A percentile compares a stretch with the other conserved stretches of the same genome.
Evolutionary conservation across 2,329 filamentous ascomycete species (phyloP).

Genomic region (Myriosclerotinia scirpicola): DNA sequence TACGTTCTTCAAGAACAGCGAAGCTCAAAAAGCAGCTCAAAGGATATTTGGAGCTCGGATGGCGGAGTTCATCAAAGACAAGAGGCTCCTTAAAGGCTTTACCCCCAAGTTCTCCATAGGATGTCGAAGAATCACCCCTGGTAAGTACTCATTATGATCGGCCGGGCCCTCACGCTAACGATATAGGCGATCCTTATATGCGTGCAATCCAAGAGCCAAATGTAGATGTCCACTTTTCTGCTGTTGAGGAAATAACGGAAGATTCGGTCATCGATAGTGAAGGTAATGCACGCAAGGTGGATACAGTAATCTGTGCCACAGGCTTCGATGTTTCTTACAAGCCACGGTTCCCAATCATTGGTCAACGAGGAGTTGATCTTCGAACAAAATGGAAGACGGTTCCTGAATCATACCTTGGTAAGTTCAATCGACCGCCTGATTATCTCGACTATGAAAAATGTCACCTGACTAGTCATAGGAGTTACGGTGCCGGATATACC

Average conservation of each 20-base stretch:
- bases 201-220: conserved; percentile 50
- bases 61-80: conserved; percentile 52
- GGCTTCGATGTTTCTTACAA: conserved; percentile 40
- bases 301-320: conserved; percentile 43
- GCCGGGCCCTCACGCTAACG: conserved; percentile 31
- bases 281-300: conserved; percentile 38
- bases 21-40: conserved; percentile 44
- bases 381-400: conserved; percentile 38
- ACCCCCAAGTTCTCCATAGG: conserved; percentile 47
- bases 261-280: conserved; percentile 48
- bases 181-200: conserved; percentile 51
- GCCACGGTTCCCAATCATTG: conserved; percentile 37
- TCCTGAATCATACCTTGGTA: conserved; percentile 35
- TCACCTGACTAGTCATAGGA: conserved; percentile 28
- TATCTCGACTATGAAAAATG: not conserved
- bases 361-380: conserved; percentile 32
- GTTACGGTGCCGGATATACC: conserved; percentile 35
- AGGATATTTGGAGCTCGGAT: conserved; percentile 46
- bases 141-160: not conserved
- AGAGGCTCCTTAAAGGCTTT: conserved; percentile 46
- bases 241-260: conserved; percentile 47
- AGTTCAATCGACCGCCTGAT: not conserved
- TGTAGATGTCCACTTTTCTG: conserved; percentile 52
- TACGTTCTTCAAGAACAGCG: conserved; percentile 46
- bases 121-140: conserved; percentile 45